These are phyloP conservation scores for Pyrus hybrid DNA, from an alignment of 331 rosid genomes.

Conservation along the genomic window DNA sequence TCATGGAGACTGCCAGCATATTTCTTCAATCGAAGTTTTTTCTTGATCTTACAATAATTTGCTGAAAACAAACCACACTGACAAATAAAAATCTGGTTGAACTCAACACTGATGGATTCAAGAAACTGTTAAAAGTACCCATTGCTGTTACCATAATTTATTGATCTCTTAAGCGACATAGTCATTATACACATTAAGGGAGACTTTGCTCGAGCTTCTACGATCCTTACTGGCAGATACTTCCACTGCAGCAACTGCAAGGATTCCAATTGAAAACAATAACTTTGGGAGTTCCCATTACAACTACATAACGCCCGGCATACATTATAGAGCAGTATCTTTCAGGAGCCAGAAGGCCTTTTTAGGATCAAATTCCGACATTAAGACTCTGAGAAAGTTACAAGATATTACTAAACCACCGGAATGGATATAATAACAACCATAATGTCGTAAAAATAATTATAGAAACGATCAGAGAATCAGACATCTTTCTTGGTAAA, in stretches of 20 bases:
- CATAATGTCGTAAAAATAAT: background rate
- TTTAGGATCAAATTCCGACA: background rate
- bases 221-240: constrained; percentile 16
- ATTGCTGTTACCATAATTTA: constrained; percentile 12
- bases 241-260: constrained; percentile 46
- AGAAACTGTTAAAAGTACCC: constrained; percentile 14
- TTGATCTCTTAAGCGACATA: background rate
- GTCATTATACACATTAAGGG: constrained; percentile 17
- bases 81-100: constrained; percentile 12
- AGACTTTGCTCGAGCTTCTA: constrained; percentile 15
- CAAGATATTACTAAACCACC: background rate
- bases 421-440: background rate
- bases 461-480: background rate
- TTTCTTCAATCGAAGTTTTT: constrained; percentile 18
- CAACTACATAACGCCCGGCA: background rate
- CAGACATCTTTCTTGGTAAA: background rate
- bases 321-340: background rate
- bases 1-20: constrained; percentile 17
- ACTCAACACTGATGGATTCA: constrained; percentile 19
- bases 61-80: constrained; percentile 27
- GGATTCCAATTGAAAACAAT: background rate
- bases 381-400: background rate
- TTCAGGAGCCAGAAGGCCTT: background rate
- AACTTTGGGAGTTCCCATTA: background rate
- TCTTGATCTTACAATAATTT: constrained; percentile 16